Evolutionary conservation across 257 asterid species (phyloP), one percentile per base, ranked within the genome.

Genomic region (Solanum neorickii): DNA sequence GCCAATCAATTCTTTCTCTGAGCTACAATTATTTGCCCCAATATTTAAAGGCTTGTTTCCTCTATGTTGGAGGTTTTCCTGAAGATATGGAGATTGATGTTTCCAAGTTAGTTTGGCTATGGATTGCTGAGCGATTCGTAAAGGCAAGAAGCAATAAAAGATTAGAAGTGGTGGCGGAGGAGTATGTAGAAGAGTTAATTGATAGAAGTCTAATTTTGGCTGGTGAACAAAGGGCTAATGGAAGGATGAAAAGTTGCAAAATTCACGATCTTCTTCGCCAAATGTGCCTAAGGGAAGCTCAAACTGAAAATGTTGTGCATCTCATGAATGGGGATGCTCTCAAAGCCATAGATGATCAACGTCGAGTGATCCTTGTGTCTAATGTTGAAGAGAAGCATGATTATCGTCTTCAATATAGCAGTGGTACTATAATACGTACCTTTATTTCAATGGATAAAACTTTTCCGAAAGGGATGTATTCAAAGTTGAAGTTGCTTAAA

Each of bases 51-150:
- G 25, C 65, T 56, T 56, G 65, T 56, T 56, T 56, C 8, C 68
- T 59, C 27, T 59, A 86, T 41, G 31, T 75, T 72, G 85, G 84
- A 16, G 39, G 52, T 27, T 87, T 87, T 47, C 56, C 4, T 1
- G 89, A 68, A 16, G 89, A 87, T 11, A 23, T 6, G 16, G 7
- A 5, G 31, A 87, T 87, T 65, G 6, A 5, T 0, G 73, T 83
- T 35, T 13, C 46, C 20, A 31, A 14, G 59, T 9, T 9, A 73
- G 65, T 46, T 3, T 9, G 20, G 66, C 35, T 44, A 3, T 87
- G 90, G 90, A 78, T 88, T 47, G 86, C 65, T 20, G 90, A 85
- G 44, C 86, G 86, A 9, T 88, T 88, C 20, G 41, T 88, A 16
- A 27, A 12, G 42, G 25, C 1, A 59, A 59, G 66, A 7, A 59